These are phyloP conservation scores for Cenchrus fungigraminus DNA, from an alignment of 176 grass and related monocot species.

Conservation along the genomic window DNA sequence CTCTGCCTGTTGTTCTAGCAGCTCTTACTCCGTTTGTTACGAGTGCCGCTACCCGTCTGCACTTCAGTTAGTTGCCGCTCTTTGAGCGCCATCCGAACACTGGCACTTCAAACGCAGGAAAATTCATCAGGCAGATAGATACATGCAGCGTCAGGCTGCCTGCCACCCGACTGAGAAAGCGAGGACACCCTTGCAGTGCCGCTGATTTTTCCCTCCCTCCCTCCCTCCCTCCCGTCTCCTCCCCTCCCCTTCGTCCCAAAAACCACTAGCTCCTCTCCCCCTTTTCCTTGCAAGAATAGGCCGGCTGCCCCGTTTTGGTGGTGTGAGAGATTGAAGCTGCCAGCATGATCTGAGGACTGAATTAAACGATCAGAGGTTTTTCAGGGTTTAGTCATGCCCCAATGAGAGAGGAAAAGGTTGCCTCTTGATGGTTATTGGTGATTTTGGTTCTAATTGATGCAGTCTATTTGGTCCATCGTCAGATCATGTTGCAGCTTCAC, in stretches of 20 bases:
- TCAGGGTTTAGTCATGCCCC: not conserved
- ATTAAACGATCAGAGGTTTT: not conserved
- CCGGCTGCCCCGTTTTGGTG: constrained; percentile 20
- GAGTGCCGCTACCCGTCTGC: too few relatives aligned
- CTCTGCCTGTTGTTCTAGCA: too few relatives aligned
- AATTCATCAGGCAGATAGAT: not conserved
- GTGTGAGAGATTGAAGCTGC: constrained; percentile 85
- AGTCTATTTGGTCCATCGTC: constrained; percentile 11
- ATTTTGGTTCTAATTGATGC: not conserved
- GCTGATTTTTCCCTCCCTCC: constrained; percentile 27
- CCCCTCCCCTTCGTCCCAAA: not conserved
- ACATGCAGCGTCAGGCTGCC: not conserved
- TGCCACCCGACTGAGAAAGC: constrained; percentile 12
- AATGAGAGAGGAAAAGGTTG: not conserved
- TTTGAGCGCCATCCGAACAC: not conserved
- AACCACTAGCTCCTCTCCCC: not conserved
- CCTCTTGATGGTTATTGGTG: not conserved
- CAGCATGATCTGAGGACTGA: constrained; percentile 69
- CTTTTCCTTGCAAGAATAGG: not conserved
- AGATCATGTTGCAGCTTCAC: constrained; percentile 87
- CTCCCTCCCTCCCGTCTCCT: not conserved
- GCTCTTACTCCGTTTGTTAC: too few relatives aligned
- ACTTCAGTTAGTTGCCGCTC: not conserved
- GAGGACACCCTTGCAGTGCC: constrained; percentile 28
- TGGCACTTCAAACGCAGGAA: not conserved